Base-by-base conservation (phyloP, 352 stramenopile species). In the Globisporangium takayamanum region DNA sequence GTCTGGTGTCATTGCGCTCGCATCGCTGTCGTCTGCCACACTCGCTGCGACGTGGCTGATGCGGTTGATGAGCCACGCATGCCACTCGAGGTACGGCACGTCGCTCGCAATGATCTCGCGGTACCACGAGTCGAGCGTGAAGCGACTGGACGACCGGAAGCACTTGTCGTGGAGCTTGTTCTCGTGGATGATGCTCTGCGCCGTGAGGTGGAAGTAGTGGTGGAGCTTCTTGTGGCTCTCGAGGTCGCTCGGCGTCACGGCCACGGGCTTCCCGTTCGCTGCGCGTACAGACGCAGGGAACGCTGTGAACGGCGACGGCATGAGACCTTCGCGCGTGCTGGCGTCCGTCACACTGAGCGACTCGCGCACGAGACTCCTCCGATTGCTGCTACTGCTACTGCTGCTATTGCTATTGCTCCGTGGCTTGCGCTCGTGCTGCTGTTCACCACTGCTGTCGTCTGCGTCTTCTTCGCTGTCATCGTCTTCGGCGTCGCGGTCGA, bases 121-220 rank as follows among this genome's bases (percentile, higher is more conserved):
- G 55, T 93, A 93, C 85, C 85, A 95, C 67, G 76, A 73, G 53
- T 93, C 80, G 60, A 93, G 89, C 16, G 80, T 89, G 36, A 85
- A 72, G n/a, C 85, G 81, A 53, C 82, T 93, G 1, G 85, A 95
- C 20, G 83, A 89, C 59, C 73, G 71, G 54, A 93, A 90, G 58
- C 78, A 92, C 36, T 75, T 70, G 50, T 93, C 84, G 53, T 89
- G 79, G 47, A 92, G 70, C 54, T 82, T 73, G 69, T 92, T 92
- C 59, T 95, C 83, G 64, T 93, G 78, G 49, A 95, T 92, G 56
- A 95, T 93, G 55, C 85, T 92, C 36, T 87, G 69, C 22, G 85
- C 85, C 5, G 85, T 92, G 50, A 95, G 59, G 51, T 95, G 83
- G 73, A 95, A 95, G 55, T 92, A 95, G 66, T 91, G 83, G 33